Conservation (phyloP, 1,284 basidiomycete genomes). For the Cryptococcus sp. region DNA sequence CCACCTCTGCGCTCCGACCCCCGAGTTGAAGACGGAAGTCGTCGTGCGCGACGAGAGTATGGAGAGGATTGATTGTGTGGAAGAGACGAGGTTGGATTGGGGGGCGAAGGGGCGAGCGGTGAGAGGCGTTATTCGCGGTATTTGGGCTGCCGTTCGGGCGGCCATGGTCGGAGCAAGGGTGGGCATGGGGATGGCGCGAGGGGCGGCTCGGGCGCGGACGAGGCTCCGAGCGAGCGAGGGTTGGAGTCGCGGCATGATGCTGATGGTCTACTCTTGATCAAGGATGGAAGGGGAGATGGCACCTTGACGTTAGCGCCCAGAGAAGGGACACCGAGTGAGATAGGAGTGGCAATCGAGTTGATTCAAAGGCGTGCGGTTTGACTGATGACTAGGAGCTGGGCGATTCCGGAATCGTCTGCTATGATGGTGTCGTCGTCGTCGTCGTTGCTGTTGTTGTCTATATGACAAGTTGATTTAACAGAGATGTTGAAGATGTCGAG, state of each 20-base stretch:
- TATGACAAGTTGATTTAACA: neutral
- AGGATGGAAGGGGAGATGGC: too few relatives aligned
- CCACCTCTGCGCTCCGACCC: constrained; percentile 10
- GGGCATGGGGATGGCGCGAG: too few relatives aligned
- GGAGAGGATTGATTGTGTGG: constrained; percentile 16
- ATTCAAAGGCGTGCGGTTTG: too few relatives aligned
- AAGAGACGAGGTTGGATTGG: neutral
- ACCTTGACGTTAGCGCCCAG: too few relatives aligned
- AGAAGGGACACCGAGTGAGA: too few relatives aligned
- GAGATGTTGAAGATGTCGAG: neutral
- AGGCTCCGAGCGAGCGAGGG: constrained; percentile 2
- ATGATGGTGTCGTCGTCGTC: too few relatives aligned
- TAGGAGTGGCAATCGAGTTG: too few relatives aligned
- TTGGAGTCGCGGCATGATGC: constrained; percentile 19
- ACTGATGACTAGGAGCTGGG: too few relatives aligned
- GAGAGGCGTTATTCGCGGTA: constrained; percentile 1
- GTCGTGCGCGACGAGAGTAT: constrained; percentile 14
- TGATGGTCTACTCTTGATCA: neutral
- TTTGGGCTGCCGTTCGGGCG: neutral
- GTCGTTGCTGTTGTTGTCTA: too few relatives aligned
- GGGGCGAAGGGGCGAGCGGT: too few relatives aligned
- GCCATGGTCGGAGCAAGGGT: too few relatives aligned
- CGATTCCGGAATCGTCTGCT: too few relatives aligned
- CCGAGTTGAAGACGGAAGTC: neutral
- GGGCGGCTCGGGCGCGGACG: neutral